Evolutionary conservation across 345 rosid genomes (phyloP).

Genomic region (Moricandia arvensis): DNA sequence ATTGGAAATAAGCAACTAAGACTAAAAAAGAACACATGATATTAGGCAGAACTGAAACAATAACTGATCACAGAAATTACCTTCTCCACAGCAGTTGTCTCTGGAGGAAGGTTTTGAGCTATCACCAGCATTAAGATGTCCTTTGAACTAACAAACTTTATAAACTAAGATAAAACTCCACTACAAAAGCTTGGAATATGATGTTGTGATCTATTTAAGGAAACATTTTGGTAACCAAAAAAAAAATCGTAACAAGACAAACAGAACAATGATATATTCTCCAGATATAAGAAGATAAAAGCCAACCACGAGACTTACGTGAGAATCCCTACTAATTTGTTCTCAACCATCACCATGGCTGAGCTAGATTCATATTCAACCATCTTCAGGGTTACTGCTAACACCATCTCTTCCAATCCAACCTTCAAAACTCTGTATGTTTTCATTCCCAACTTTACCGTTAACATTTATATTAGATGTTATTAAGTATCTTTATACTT

Average conservation of each 20-base stretch:
- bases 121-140: conserved; percentile 96
- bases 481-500: no score
- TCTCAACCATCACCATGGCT: conserved; percentile 71
- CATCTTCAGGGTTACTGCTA: conserved; percentile 75
- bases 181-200: background rate
- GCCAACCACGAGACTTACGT: conserved; percentile 61
- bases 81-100: conserved; percentile 78
- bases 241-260: background rate
- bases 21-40: background rate
- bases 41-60: background rate
- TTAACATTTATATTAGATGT: background rate
- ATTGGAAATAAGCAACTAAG: conserved; percentile 2
- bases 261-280: background rate
- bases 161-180: no score
- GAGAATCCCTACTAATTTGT: conserved; percentile 79
- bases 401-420: conserved; percentile 75
- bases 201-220: background rate
- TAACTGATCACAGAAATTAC: conserved; percentile 37
- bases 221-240: no score
- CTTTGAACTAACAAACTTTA: conserved; percentile 65
- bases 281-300: background rate
- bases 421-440: conserved; percentile 70
- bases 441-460: conserved; percentile 8
- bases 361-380: conserved; percentile 67
- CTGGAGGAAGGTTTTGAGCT: conserved; percentile 68